These are phyloP conservation scores for Stellera chamaejasme DNA, from an alignment of 345 rosid species.

Conservation along the genomic window DNA sequence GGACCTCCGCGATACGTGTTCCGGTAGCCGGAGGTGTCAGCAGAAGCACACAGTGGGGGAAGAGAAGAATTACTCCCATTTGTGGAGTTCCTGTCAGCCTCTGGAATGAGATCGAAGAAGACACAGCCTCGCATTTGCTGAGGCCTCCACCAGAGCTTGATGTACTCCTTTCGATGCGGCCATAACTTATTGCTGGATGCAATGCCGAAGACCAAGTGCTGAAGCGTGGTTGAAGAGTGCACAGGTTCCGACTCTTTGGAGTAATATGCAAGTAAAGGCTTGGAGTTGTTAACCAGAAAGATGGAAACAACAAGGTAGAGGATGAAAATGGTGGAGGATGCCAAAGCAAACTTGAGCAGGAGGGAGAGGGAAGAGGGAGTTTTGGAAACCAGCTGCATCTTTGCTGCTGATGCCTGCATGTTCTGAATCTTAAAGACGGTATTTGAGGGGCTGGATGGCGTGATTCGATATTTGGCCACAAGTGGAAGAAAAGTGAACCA, in stretches of 20 bases:
- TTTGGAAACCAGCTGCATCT: slow-evolving; percentile 39
- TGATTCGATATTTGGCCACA: too few species aligned
- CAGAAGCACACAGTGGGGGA: slow-evolving; percentile 64
- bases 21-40: slow-evolving; percentile 60
- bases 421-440: too few species aligned
- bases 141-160: slow-evolving; percentile 73
- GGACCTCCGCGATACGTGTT: slow-evolving; percentile 53
- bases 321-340: slow-evolving; percentile 32
- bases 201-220: slow-evolving; percentile 64
- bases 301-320: slow-evolving; percentile 36
- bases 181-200: slow-evolving; percentile 49
- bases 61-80: slow-evolving; percentile 18
- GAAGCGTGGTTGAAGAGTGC: slow-evolving; percentile 27
- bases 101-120: slow-evolving; percentile 40
- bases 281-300: slow-evolving; percentile 32
- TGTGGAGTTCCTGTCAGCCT: slow-evolving; percentile 7
- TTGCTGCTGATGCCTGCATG: background rate
- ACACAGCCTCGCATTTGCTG: slow-evolving; percentile 63
- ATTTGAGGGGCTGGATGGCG: too few species aligned
- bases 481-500: too few species aligned
- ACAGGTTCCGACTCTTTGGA: slow-evolving; percentile 20
- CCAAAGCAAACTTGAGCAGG: slow-evolving; percentile 25
- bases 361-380: slow-evolving; percentile 22
- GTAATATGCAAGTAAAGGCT: slow-evolving; percentile 6
- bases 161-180: slow-evolving; percentile 47